Evolutionary conservation across 495 filamentous ascomycete species (phyloP), one percentile per base, ranked within the genome.

Genomic region (Podospora appendiculata): DNA sequence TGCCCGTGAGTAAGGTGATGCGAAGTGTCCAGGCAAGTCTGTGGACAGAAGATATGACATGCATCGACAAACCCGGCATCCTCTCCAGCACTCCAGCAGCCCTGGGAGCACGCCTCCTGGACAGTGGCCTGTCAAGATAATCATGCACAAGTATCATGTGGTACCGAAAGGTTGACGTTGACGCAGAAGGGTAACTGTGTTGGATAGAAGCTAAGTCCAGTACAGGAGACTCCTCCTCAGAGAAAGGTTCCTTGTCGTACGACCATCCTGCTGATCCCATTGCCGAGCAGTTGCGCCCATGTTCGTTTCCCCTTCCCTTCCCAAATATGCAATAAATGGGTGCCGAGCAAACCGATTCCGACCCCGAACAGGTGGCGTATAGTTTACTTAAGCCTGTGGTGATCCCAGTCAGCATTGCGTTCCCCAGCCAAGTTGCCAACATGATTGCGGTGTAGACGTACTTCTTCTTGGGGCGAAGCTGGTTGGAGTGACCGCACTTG

Each of bases 391-490:
- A 98, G 83, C 90, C 43, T 45, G 43, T 45, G 8, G 43, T 12
- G 5, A 11, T n/a, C 19, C 17, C 13, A 45, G 25, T 45, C 43
- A 45, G 43, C 17, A n/a, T 18, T 32, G 1, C 10, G 25, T 32
- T 45, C 19, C 9, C 32, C 18, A 11, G 16, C 43, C 6, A 32
- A 5, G 9, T 33, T 1, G 17, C 17, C 2, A 17, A 10, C 2
- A 14, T 13, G n/a, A 9, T 16, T 17, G 2, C 41, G 12, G 14
- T 10, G 17, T 10, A 14, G 8, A 32, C 19, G 11, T 45, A 45
- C 43, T 98, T 98, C 90, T 98, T 98, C 92, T 98, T 98, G 71
- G 93, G 93, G 78, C 94, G 89, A 68, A 98, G 86, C 83, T 98
- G 93, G 87, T 97, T 97, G 80, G 81, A 91, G 83, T 98, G 93